Evolutionary conservation across 257 asterid species (phyloP), one percentile per base, ranked within the genome.

Genomic region (Ilex asprella): DNA sequence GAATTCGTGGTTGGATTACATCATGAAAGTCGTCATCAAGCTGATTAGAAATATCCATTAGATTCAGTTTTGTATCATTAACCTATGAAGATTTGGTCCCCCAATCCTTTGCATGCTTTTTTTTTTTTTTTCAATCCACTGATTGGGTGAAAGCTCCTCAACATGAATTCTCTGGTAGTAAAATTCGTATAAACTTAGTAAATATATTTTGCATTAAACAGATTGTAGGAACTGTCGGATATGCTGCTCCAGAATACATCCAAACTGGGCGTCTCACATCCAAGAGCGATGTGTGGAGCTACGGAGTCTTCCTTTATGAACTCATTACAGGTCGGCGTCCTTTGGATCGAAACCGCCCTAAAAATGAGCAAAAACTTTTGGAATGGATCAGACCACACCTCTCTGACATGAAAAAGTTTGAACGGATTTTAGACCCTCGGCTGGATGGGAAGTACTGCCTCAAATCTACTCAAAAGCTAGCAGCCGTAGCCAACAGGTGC

Each of bases 161-260:
- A 35, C 41, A 4, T 0, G 41, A 35, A 35, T 3, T 4, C 41
- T 0, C 41, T 35, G 41, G 41, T 35, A 35, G 0, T 35, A 0
- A 35, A 35, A 35, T 35, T 35, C 5, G 41, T 35, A 35, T 35
- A 35, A 35, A 35, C 5, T 21, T 3, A 35, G 41, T 35, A 35
- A 35, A 35, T 31, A 50, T 10, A 29, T 16, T 29, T 31, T 51
- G 30, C 15, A 50, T 46, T 27, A 47, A 14, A 2, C 69, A 91
- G 98, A 89, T 92, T 51, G 99, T 92, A 14, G 97, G 99, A 44
- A 92, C 99, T 2, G 78, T 89, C 3, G 99, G 99, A 43, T 92
- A 92, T 68, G 99, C 99, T 2, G 97, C 97, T 29, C 97, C 95
- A 5, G 99, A 92, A 67, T 92, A 92, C 70, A 79, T 92, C 35